phyloP scores from a whole-genome alignment of 345 rosid species.

The Psidium guajava region DNA sequence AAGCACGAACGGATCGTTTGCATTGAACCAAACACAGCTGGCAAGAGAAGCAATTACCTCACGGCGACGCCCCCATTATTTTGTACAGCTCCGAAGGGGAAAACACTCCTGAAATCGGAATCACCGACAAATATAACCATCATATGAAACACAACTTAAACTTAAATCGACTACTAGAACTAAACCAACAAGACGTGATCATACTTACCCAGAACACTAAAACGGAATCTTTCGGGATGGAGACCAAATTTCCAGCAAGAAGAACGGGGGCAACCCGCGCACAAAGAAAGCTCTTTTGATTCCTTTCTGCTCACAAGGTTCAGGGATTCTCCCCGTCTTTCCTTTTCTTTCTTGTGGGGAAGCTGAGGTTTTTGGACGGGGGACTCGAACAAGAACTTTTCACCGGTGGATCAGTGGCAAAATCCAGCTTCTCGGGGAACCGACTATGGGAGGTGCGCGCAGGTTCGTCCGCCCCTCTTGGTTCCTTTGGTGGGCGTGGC shows the following conservation, averaged over 20 bases:
- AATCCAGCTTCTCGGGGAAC: not conserved
- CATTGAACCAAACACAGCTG: not conserved
- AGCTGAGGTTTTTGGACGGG: not conserved
- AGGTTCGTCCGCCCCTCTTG: not conserved
- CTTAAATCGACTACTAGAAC: not conserved
- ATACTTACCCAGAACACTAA: not conserved
- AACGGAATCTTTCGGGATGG: not conserved
- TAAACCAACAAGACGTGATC: not conserved
- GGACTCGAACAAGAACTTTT: not conserved
- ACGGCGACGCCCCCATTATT: not conserved
- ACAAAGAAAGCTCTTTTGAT: not conserved
- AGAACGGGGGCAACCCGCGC: not conserved
- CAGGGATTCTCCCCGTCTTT: not conserved
- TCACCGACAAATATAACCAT: not conserved
- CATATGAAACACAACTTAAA: not conserved
- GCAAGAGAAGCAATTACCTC: not conserved
- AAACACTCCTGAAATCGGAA: not conserved
- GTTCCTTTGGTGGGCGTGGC: not conserved
- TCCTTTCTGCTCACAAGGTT: not conserved
- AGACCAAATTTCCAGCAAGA: not conserved
- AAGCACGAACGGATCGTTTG: not conserved
- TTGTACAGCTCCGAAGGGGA: not conserved
- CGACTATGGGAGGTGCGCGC: not conserved
- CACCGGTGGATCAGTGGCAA: not conserved
- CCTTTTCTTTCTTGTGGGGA: not conserved